Evolutionary conservation across 352 stramenopile genomes (phyloP), one percentile per base, ranked within the genome.

Genomic region (Thraustochytrium striatum): DNA sequence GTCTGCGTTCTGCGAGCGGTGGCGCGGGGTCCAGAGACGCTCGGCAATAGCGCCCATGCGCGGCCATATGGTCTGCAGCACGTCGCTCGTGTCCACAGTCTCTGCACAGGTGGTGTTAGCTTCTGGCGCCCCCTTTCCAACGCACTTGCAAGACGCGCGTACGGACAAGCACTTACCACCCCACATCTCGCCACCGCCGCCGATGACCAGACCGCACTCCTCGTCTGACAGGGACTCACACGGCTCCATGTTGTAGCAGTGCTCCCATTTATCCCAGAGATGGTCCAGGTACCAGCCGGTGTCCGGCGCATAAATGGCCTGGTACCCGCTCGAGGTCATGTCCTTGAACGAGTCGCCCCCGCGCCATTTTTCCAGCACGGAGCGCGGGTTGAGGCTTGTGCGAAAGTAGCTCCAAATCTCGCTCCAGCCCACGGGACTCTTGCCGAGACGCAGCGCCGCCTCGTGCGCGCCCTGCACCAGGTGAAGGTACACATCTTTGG

Each of bases 251-350:
- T 81, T 38, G 72, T 90, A 90, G 57, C 86, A 86, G 3, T 78
- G 50, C 55, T 87, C 33, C 85, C 87, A 91, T 25, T 79, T 73
- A 38, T 84, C 68, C 21, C 80, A 36, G 0, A 91, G 58, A 62
- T 89, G 61, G 79, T 91, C 88, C 3, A 91, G 78, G 62, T 91
- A 91, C 85, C 86, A 91, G 8, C 78, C 81, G 9, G 75, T 78
- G 8, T 61, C 43, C 52, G 44, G 69, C 16, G 36, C 70, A 35
- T 72, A 78, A 32, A 85, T 57, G n/a, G 81, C 57, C 36, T 72
- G 38, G 78, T 87, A 87, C 33, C 84, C 84, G 30, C 70, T 72
- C 13, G 28, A 21, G 16, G 81, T 59, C 8, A 84, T 80, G 36
- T 82, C 53, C 9, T 53, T 58, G 52, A 83, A 33, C 32, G 28